These are phyloP conservation scores for Venturia asperata DNA, from an alignment of 2,329 filamentous ascomycete genomes.

Conservation along the genomic window DNA sequence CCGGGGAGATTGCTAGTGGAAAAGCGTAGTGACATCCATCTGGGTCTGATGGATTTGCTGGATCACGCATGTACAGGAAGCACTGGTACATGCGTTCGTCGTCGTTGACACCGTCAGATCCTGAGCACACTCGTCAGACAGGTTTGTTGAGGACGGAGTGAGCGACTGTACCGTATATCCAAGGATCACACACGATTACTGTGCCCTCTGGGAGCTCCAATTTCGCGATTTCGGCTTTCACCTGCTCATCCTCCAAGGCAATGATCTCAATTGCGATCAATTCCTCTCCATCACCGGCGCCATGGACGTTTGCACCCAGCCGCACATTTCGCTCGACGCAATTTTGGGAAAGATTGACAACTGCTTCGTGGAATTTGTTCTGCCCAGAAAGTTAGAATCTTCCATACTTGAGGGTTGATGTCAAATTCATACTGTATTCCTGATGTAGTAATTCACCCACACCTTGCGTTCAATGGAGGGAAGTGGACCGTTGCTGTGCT, in stretches of 20 bases:
- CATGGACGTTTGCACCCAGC: constrained; percentile 52
- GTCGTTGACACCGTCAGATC: constrained; percentile 43
- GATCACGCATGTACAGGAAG: constrained; percentile 60
- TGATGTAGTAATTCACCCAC: constrained; percentile 52
- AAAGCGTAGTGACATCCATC: constrained; percentile 65
- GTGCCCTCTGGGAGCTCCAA: constrained; percentile 51
- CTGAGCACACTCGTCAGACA: constrained; percentile 20
- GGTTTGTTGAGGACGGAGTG: not conserved
- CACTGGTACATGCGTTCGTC: constrained; percentile 51
- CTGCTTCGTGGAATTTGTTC: constrained; percentile 57
- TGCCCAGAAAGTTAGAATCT: constrained; percentile 25
- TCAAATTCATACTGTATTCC: constrained; percentile 46
- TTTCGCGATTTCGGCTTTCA: constrained; percentile 54
- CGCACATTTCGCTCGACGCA: constrained; percentile 51
- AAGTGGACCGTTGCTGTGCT: constrained; percentile 46
- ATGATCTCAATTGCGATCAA: constrained; percentile 51
- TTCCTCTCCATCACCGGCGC: constrained; percentile 53
- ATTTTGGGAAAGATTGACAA: constrained; percentile 46
- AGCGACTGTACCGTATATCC: constrained; percentile 56
- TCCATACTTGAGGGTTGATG: not conserved
- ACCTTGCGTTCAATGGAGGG: constrained; percentile 49
- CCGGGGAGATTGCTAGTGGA: constrained; percentile 59
- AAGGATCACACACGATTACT: constrained; percentile 53
- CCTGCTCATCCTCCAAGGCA: constrained; percentile 48
- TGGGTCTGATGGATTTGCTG: constrained; percentile 49